phyloP scores from a whole-genome alignment of 805 yeast species.

The Cyberlindnera maclurae region DNA sequence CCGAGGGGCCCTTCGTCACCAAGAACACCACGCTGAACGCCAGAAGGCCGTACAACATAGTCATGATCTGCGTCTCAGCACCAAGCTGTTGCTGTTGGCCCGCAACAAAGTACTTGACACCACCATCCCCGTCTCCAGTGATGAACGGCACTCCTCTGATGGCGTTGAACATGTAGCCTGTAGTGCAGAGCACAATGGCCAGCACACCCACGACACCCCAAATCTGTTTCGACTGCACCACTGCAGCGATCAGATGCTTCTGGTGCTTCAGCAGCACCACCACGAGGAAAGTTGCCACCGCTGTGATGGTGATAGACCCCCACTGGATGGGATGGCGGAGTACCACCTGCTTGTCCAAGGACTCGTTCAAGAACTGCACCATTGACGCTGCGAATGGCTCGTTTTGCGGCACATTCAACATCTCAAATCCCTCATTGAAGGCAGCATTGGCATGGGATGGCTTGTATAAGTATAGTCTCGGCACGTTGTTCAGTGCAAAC shows the following conservation, averaged over 20 bases:
- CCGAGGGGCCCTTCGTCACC: slow-evolving; percentile 47
- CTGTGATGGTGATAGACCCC: slow-evolving; percentile 27
- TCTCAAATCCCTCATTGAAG: slow-evolving; percentile 22
- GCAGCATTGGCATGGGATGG: slow-evolving; percentile 44
- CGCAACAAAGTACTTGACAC: slow-evolving; percentile 36
- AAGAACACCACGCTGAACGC: slow-evolving; percentile 54
- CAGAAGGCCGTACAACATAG: slow-evolving; percentile 63
- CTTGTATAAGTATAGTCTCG: slow-evolving; percentile 58
- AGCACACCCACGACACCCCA: slow-evolving; percentile 74
- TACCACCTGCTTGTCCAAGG: slow-evolving; percentile 16
- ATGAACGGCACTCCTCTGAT: slow-evolving; percentile 63
- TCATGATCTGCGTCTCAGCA: slow-evolving; percentile 82
- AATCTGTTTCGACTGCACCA: slow-evolving; percentile 45
- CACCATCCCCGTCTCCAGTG: slow-evolving; percentile 32
- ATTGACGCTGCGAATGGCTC: slow-evolving; percentile 27
- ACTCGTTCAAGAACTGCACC: slow-evolving; percentile 22
- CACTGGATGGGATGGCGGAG: slow-evolving; percentile 32
- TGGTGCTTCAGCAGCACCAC: slow-evolving; percentile 25
- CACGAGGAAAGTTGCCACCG: slow-evolving; percentile 27
- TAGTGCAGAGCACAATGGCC: slow-evolving; percentile 58
- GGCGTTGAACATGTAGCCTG: slow-evolving; percentile 92
- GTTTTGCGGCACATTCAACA: slow-evolving; percentile 26
- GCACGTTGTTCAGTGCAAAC: slow-evolving; percentile 61
- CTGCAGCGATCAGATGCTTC: slow-evolving; percentile 27
- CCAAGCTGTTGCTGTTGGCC: slow-evolving; percentile 79